Conservation (phyloP, 768 basidiomycete species). For the Multifurca ochricompacta region DNA sequence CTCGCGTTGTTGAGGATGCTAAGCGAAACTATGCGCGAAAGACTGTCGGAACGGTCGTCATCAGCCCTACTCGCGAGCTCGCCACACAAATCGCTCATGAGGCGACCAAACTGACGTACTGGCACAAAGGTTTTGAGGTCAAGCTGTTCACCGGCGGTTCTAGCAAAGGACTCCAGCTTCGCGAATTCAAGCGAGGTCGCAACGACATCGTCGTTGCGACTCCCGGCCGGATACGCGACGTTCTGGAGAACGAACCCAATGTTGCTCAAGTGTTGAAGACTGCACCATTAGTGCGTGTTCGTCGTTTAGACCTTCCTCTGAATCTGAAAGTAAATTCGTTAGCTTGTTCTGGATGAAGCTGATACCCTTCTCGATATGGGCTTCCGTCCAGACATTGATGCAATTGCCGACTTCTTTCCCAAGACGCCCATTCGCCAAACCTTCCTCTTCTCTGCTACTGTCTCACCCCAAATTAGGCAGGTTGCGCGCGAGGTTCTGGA, state of each 20-base stretch:
- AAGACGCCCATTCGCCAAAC: constrained; percentile 67
- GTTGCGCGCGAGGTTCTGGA: constrained; percentile 56
- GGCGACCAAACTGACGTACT: constrained; percentile 54
- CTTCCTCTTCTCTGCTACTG: constrained; percentile 86
- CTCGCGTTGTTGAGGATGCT: constrained; percentile 27
- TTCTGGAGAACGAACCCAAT: constrained; percentile 50
- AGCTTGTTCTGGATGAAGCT: constrained; percentile 90
- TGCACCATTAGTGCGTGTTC: constrained; percentile 48
- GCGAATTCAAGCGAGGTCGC: constrained; percentile 52
- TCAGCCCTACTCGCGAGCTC: constrained; percentile 85
- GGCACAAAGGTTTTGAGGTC: constrained; percentile 60
- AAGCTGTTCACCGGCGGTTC: constrained; percentile 73
- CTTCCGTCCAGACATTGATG: constrained; percentile 79
- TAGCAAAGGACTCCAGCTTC: constrained; percentile 56
- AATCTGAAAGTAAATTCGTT: constrained; percentile 10
- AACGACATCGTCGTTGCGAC: constrained; percentile 85
- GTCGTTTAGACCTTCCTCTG: background rate
- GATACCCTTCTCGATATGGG: constrained; percentile 90
- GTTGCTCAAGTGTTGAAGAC: constrained; percentile 45
- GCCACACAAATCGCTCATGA: constrained; percentile 88
- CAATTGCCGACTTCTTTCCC: constrained; percentile 58
- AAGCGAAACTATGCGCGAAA: constrained; percentile 34
- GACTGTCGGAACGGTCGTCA: constrained; percentile 65
- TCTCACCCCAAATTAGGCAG: constrained; percentile 62
- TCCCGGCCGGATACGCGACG: constrained; percentile 78